Conservation (phyloP, 495 filamentous ascomycete species). For the Mytilinidion resinicola region DNA sequence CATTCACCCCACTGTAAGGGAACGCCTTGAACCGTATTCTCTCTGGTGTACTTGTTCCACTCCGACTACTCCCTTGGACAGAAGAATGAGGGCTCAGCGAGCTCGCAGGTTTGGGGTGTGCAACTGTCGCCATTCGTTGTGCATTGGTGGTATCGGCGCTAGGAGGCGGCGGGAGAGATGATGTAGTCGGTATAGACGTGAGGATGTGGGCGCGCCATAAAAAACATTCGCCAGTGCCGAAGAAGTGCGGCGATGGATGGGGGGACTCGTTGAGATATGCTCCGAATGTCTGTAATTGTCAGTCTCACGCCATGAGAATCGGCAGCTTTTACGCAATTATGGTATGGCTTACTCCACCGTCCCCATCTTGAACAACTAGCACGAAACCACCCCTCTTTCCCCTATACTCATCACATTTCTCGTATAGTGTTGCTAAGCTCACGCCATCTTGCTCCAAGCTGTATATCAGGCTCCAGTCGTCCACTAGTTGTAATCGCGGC, state of each 20-base stretch:
- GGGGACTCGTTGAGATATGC: conserved; percentile 89
- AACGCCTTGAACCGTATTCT: conserved; percentile 92
- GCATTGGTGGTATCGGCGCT: conserved; percentile 65
- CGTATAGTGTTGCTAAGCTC: conserved; percentile 79
- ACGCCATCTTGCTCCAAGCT: conserved; percentile 91
- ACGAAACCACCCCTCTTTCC: conserved; percentile 78
- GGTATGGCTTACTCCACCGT: conserved; percentile 56
- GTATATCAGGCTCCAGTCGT: conserved; percentile 81
- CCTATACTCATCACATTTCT: conserved; percentile 57
- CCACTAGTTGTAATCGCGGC: conserved; percentile 73
- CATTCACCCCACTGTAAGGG: conserved; percentile 90
- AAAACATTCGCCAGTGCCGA: conserved; percentile 95
- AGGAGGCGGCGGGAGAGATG: conserved; percentile 63
- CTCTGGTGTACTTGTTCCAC: conserved; percentile 45
- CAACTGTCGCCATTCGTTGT: conserved; percentile 64
- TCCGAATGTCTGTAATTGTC: conserved; percentile 65
- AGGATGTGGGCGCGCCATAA: conserved; percentile 80
- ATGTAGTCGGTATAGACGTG: conserved; percentile 43
- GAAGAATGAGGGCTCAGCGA: conserved; percentile 31
- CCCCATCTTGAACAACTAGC: conserved; percentile 71
- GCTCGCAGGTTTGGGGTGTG: conserved; percentile 29
- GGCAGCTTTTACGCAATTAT: neutral
- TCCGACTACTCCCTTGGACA: conserved; percentile 28
- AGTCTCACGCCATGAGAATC: conserved; percentile 2
- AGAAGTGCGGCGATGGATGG: conserved; percentile 75